Conservation (phyloP, 73 alveolate species). For the Durusdinium trenchii region DNA sequence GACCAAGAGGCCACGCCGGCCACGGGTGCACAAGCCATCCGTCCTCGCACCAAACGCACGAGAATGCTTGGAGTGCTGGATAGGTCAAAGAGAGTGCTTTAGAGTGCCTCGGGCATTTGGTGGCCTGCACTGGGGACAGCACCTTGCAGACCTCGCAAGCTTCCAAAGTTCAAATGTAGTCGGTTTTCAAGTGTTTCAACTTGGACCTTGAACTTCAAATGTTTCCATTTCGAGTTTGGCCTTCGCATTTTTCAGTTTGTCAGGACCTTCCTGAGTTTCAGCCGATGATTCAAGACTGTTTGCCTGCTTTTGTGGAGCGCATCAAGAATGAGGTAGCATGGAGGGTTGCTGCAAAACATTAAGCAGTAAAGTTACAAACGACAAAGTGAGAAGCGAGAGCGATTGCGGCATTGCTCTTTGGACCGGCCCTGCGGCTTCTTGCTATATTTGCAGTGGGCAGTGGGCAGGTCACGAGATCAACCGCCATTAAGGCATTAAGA, state of each 20-base stretch:
- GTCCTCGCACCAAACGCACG: neutral
- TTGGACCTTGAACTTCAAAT: neutral
- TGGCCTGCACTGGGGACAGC: conserved; percentile 93
- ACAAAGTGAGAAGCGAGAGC: too few species aligned
- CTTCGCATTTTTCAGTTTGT: neutral
- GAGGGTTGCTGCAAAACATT: neutral
- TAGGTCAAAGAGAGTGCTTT: conserved; percentile 97
- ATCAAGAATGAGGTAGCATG: conserved; percentile 96
- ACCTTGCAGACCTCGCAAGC: neutral
- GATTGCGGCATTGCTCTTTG: too few species aligned
- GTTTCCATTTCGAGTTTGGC: neutral
- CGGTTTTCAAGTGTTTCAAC: neutral
- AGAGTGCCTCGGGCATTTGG: conserved; percentile 96
- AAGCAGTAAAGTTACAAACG: too few species aligned
- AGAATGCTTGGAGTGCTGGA: neutral
- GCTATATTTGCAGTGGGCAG: neutral
- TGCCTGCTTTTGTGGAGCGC: conserved; percentile 96
- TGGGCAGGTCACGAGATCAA: conserved; percentile 96
- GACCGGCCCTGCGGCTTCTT: too few species aligned
- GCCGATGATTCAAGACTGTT: conserved; percentile 91
- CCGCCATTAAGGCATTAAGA: conserved; percentile 97
- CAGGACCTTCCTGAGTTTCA: conserved; percentile 92
- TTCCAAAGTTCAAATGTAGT: conserved; percentile 72
- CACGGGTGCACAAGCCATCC: neutral
- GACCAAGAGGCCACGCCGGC: conserved; percentile 95